phyloP scores from a whole-genome alignment of 129 eudicot genomes.

The Flaveria brownii region DNA sequence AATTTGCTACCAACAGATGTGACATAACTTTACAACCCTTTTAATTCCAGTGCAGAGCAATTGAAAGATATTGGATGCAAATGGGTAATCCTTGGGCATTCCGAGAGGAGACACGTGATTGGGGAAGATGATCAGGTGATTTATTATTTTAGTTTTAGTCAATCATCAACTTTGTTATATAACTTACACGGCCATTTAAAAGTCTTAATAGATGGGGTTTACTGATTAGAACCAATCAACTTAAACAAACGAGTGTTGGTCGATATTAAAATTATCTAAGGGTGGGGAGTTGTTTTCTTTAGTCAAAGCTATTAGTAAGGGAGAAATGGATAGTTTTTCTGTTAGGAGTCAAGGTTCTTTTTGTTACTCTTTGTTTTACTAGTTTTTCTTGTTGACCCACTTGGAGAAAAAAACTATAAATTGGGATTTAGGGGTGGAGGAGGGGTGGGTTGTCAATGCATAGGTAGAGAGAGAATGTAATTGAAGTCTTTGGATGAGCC shows the following conservation, averaged over 20 bases:
- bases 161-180: background rate
- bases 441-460: background rate
- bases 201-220: background rate
- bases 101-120: constrained; percentile 87
- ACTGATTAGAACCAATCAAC: background rate
- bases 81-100: constrained; percentile 98
- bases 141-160: constrained; percentile 1
- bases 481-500: background rate
- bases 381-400: background rate
- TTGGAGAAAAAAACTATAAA: background rate
- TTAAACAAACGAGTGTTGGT: background rate
- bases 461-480: background rate
- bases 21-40: constrained; percentile 18
- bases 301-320: too few species aligned
- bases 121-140: constrained; percentile 84
- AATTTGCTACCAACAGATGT: background rate
- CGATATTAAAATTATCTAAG: background rate
- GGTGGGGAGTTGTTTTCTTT: background rate
- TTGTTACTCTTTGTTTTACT: background rate
- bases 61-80: constrained; percentile 90
- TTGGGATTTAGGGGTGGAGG: background rate
- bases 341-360: background rate
- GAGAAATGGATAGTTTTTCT: too few species aligned
- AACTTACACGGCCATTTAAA: background rate
- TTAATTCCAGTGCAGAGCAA: constrained; percentile 76